Evolutionary conservation across 371 early-diverging fungal genomes (phyloP).

Genomic region (Lichtheimia ramosa): DNA sequence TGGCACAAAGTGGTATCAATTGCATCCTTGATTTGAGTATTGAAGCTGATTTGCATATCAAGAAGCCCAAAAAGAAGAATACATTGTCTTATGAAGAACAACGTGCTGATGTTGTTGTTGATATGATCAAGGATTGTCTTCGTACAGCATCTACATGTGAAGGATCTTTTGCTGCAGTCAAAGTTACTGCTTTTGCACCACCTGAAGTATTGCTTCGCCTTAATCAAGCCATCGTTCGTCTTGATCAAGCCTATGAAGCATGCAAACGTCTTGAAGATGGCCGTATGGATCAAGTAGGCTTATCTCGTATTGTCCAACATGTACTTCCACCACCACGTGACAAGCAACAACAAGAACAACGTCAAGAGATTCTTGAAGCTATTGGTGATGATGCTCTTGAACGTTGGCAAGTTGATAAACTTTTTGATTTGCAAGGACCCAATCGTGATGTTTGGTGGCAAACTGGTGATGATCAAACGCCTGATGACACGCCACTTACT

Average conservation of each 20-base stretch:
- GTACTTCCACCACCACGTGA: slow-evolving; percentile 23
- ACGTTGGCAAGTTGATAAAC: slow-evolving; percentile 27
- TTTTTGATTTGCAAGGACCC: slow-evolving; percentile 35
- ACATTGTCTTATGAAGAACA: slow-evolving; percentile 55
- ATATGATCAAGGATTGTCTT: slow-evolving; percentile 56
- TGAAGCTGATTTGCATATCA: slow-evolving; percentile 79
- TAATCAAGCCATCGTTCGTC: slow-evolving; percentile 51
- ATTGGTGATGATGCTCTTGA: slow-evolving; percentile 20
- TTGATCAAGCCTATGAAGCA: slow-evolving; percentile 41
- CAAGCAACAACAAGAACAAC: slow-evolving; percentile 18
- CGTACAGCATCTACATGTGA: slow-evolving; percentile 45
- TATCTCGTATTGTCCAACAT: slow-evolving; percentile 22
- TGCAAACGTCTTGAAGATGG: slow-evolving; percentile 23
- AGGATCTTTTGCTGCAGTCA: slow-evolving; percentile 80
- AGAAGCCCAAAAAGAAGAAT: slow-evolving; percentile 57
- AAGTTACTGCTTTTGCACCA: slow-evolving; percentile 85
- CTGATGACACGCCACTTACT: slow-evolving; percentile 9
- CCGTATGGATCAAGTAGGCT: slow-evolving; percentile 22
- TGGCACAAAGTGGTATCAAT: slow-evolving; percentile 75
- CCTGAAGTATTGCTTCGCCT: slow-evolving; percentile 76
- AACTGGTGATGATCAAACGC: slow-evolving; percentile 4
- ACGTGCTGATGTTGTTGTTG: slow-evolving; percentile 54
- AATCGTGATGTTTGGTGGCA: slow-evolving; percentile 41
- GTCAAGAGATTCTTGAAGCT: slow-evolving; percentile 19
- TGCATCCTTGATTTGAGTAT: slow-evolving; percentile 88